Base-by-base conservation (phyloP, 2,329 filamentous ascomycete species). In the Peltaster fructicola region DNA sequence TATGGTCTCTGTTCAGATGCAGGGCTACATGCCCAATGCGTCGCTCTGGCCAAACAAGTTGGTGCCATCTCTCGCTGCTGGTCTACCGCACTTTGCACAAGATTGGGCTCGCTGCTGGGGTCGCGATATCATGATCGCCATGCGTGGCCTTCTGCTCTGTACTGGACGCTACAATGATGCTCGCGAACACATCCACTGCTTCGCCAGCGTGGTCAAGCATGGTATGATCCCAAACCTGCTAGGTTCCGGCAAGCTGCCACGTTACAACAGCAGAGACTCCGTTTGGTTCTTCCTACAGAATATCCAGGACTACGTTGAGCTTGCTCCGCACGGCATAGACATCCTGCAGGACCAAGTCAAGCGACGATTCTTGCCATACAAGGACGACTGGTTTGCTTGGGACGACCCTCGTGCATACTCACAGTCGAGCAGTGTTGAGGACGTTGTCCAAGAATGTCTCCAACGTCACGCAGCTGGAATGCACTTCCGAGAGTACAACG, bases 101-200 rank as follows among this genome's bases (percentile, higher is more conserved):
- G 75, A 82, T 40, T 98, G 88, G 84, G 84, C 85, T 24, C 69
- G 88, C 40, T 93, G 85, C 51, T 98, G 88, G 88, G 88, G 90
- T 6, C 74, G 88, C 28, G 88, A 98, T 49, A 81, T 93, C 8
- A 95, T 93, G 50, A 98, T 98, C 35, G 88, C 88, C 8, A 68
- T 92, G 19, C 75, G 88, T 24, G 88, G 88, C 20, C 61, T 98
- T n/a, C 80, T 79, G 38, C 67, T 98, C 17, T 82, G 79, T 19
- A 95, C 85, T 7, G 81, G 82, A 2, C 73, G 88, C 6, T 92
- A 77, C 40, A 68, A 65, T 3, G 84, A 93, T 47, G 88, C 88
- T 6, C 84, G 71, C 44, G 82, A 95, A 48, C 90, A 98, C 44
- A 92, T 98, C 30, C 59, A 81, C 31, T 85, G 84, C 6, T 98